A percentile compares a stretch with the other conserved stretches of the same genome.
Evolutionary conservation across 805 yeast species (phyloP).

Genomic region (Yarrowia sp.): DNA sequence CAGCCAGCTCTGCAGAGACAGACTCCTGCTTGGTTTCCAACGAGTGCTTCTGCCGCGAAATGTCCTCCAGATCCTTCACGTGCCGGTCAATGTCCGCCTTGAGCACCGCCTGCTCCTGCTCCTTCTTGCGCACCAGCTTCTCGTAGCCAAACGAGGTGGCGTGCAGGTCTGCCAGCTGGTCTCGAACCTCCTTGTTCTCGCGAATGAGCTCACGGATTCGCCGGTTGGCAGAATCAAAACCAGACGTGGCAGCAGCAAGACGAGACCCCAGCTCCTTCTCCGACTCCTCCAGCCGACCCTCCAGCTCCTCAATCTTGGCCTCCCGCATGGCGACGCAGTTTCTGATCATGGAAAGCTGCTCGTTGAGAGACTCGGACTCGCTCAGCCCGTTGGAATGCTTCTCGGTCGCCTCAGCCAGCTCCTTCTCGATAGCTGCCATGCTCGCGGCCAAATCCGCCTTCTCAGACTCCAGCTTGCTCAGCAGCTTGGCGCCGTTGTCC

Average conservation of each 20-base stretch:
- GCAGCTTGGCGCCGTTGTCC: constrained; percentile 38
- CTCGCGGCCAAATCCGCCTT: constrained; percentile 36
- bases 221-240: constrained; percentile 38
- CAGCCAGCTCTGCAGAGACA: constrained; percentile 31
- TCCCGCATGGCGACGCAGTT: constrained; percentile 35
- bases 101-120: constrained; percentile 31
- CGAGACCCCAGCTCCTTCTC: constrained; percentile 32
- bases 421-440: constrained; percentile 38
- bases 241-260: constrained; percentile 28
- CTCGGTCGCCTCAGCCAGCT: constrained; percentile 31
- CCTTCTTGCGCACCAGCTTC: constrained; percentile 38
- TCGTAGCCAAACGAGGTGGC: constrained; percentile 41
- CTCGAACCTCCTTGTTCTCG: constrained; percentile 47
- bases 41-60: constrained; percentile 27
- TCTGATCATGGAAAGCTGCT: constrained; percentile 29
- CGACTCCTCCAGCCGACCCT: constrained; percentile 35
- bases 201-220: constrained; percentile 41
- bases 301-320: constrained; percentile 33
- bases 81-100: constrained; percentile 26
- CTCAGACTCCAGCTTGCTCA: constrained; percentile 39
- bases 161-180: constrained; percentile 42
- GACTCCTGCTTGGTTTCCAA: constrained; percentile 26
- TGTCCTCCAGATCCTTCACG: constrained; percentile 10
- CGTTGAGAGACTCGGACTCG: constrained; percentile 6
- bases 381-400: not conserved